Evolutionary conservation across 169 alveolate species (phyloP).

Genomic region (Cryptosporidium tyzzeri): DNA sequence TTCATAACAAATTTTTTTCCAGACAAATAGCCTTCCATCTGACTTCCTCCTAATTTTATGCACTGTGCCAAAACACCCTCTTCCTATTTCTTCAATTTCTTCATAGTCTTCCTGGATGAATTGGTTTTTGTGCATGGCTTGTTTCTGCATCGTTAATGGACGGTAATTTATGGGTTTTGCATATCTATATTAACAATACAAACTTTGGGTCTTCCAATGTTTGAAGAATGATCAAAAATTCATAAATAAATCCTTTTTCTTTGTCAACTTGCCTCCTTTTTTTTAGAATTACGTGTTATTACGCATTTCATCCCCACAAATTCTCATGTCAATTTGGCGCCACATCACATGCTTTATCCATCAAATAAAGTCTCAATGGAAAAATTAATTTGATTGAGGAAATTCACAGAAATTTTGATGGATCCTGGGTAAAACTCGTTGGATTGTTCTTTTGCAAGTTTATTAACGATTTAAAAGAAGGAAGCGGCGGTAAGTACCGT

Average conservation of each 20-base stretch:
- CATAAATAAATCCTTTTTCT: background rate
- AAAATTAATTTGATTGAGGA: background rate
- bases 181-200: background rate
- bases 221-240: background rate
- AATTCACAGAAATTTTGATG: background rate
- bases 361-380: background rate
- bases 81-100: slow-evolving; percentile 83
- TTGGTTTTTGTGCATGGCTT: background rate
- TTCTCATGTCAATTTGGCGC: slow-evolving; percentile 31
- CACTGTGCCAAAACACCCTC: slow-evolving; percentile 90
- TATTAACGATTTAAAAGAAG: background rate
- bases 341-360: slow-evolving; percentile 11
- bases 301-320: slow-evolving; percentile 53
- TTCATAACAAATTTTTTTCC: slow-evolving; percentile 95
- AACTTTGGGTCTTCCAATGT: background rate
- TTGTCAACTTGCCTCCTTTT: background rate
- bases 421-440: background rate
- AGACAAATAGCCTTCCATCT: slow-evolving; percentile 89
- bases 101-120: slow-evolving; percentile 82
- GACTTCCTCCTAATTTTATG: slow-evolving; percentile 84
- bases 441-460: background rate
- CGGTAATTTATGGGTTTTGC: background rate
- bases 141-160: slow-evolving; percentile 16
- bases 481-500: slow-evolving; percentile 33
- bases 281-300: slow-evolving; percentile 20